Conservation (phyloP, 768 basidiomycete genomes). For the Hericium rajendrae region DNA sequence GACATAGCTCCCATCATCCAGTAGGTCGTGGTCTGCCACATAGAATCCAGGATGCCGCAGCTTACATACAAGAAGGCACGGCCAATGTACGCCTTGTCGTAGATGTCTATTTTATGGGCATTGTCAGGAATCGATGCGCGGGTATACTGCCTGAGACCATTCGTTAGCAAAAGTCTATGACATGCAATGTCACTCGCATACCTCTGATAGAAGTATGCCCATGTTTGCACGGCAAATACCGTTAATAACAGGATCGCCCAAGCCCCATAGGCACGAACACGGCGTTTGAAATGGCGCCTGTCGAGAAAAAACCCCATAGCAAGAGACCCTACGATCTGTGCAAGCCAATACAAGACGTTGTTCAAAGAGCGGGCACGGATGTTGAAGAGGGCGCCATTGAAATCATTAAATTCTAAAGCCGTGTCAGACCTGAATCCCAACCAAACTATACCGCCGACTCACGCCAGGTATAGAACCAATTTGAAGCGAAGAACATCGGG, state of each 20-base stretch:
- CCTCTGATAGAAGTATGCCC: slow-evolving; percentile 74
- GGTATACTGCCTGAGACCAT: slow-evolving; percentile 42
- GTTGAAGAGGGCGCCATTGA: slow-evolving; percentile 71
- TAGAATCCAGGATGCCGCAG: slow-evolving; percentile 67
- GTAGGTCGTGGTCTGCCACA: slow-evolving; percentile 81
- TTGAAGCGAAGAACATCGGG: slow-evolving; percentile 80
- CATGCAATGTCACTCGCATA: slow-evolving; percentile 20
- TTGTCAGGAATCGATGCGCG: slow-evolving; percentile 35
- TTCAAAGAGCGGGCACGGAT: slow-evolving; percentile 73
- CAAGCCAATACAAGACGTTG: slow-evolving; percentile 69
- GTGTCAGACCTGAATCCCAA: background rate
- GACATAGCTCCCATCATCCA: slow-evolving; percentile 85
- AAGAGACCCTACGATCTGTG: slow-evolving; percentile 70
- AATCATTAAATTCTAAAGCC: slow-evolving; percentile 62
- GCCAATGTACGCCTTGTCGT: slow-evolving; percentile 42
- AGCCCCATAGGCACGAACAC: slow-evolving; percentile 60
- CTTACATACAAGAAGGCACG: slow-evolving; percentile 57
- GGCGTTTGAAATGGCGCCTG: slow-evolving; percentile 41
- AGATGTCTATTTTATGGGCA: slow-evolving; percentile 48
- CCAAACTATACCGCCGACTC: slow-evolving; percentile 18
- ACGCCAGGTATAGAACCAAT: slow-evolving; percentile 88
- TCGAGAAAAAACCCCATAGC: slow-evolving; percentile 66
- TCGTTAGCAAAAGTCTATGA: background rate
- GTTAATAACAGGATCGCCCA: slow-evolving; percentile 54
- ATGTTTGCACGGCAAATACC: slow-evolving; percentile 62